Evolutionary conservation across 768 basidiomycete species (phyloP), one percentile per base, ranked within the genome.

Genomic region (Dentipellis fragilis): DNA sequence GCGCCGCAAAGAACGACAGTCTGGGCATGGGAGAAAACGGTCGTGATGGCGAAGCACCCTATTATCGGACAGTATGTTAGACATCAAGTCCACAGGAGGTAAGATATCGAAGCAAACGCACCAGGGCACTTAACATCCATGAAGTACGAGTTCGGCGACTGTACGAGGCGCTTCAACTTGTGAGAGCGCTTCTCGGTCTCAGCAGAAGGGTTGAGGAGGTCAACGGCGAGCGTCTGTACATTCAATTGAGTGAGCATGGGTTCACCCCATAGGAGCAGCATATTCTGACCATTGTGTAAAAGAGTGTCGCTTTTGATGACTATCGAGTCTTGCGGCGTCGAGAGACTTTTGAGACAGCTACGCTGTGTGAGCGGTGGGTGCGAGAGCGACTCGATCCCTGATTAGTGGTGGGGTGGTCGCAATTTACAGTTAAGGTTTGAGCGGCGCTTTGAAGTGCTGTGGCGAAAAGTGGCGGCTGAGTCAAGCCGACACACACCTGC

Each of bases 101-200:
- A 49, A 23, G 58, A 52, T 54, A 62, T 63, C 58, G 54, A 54
- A 52, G 55, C 48, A 29, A 45, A 75, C 85, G 57, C 59, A 92
- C 91, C 93, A 65, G 95, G 86, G 76, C 95, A 98, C 75, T 98
- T 99, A 66, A 98, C 94, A 67, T 99, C 96, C 96, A 99, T 98
- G 77, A 98, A 98, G 77, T 91, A 98, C 37, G 95, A 98, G 76
- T 97, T 93, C 62, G 96, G 96, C 53, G 87, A 87, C 75, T 97
- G 96, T 65, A 99, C 96, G 66, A 98, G 86, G 71, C 93, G 87
- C 83, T 99, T 98, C 73, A 97, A 89, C 81, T 98, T 98, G 88
- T 98, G 95, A 72, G 84, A 86, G 72, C 79, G 85, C 73, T 76
- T 85, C 76, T 95, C 89, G 65, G 82, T 73, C 71, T 92, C 89